Conservation (phyloP, 1,284 basidiomycete species). For the Coniferiporia sulphurascens region DNA sequence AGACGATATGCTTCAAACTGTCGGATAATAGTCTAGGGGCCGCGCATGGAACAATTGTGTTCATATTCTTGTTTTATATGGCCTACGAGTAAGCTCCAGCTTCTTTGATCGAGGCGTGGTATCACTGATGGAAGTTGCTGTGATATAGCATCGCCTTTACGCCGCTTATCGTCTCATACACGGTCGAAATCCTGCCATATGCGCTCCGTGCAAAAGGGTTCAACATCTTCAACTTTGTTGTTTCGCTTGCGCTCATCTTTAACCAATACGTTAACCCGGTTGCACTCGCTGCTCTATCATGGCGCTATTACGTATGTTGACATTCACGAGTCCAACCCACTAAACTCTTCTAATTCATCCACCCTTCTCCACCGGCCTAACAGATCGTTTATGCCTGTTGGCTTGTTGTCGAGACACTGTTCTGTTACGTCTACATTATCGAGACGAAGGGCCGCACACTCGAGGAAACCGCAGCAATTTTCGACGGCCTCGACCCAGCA, state of each 20-base stretch:
- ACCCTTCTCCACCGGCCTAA: neutral
- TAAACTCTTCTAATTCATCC: neutral
- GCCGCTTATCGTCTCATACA: slow-evolving; percentile 53
- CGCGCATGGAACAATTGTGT: slow-evolving; percentile 44
- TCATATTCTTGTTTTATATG: slow-evolving; percentile 42
- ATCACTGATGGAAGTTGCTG: neutral
- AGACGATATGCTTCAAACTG: slow-evolving; percentile 40
- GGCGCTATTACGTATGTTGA: slow-evolving; percentile 35
- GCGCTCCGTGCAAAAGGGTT: slow-evolving; percentile 58
- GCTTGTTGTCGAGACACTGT: slow-evolving; percentile 35
- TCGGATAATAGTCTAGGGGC: slow-evolving; percentile 30
- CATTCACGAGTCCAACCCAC: neutral
- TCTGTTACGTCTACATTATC: slow-evolving; percentile 37
- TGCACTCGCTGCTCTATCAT: slow-evolving; percentile 29
- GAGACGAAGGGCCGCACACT: slow-evolving; percentile 40
- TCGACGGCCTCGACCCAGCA: slow-evolving; percentile 34
- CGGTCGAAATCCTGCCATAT: slow-evolving; percentile 55
- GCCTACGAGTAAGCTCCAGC: slow-evolving; percentile 36
- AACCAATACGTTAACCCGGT: slow-evolving; percentile 52
- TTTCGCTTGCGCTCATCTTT: slow-evolving; percentile 50
- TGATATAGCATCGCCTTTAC: slow-evolving; percentile 41
- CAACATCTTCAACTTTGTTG: slow-evolving; percentile 48
- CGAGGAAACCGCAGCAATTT: slow-evolving; percentile 34
- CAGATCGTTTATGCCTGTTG: slow-evolving; percentile 42
- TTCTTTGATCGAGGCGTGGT: neutral